Percentiles rank a stretch among this genome's conserved stretches.
Conservation (phyloP, 768 basidiomycete genomes). For the Agrocybe pediades region DNA sequence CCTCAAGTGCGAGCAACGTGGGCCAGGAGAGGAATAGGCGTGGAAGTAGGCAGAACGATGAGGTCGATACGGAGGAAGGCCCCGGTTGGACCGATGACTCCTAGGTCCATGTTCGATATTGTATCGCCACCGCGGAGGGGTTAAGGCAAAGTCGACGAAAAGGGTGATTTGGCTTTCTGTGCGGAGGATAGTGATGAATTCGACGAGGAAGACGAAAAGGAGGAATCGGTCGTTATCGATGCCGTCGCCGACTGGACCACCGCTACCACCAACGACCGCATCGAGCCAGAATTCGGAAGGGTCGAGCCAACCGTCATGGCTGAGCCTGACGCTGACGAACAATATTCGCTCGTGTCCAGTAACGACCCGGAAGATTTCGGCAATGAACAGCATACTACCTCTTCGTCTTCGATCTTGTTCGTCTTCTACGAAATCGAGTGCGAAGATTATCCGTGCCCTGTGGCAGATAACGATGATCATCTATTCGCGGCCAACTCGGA, state of each 20-base stretch:
- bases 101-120: slow-evolving; percentile 43
- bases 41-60: slow-evolving; percentile 58
- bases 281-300: background rate
- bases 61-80: slow-evolving; percentile 73
- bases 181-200: slow-evolving; percentile 32
- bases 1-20: slow-evolving; percentile 38
- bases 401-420: no score
- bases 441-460: slow-evolving; percentile 75
- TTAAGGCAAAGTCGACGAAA: slow-evolving; percentile 26
- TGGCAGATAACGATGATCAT: slow-evolving; percentile 25
- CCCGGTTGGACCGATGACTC: slow-evolving; percentile 69
- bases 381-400: slow-evolving; percentile 96
- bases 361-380: slow-evolving; percentile 88
- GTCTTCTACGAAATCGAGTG: no score
- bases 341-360: slow-evolving; percentile 84
- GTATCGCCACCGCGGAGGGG: slow-evolving; percentile 22
- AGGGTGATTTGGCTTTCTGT: slow-evolving; percentile 18
- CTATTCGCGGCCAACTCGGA: no score
- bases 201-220: slow-evolving; percentile 29
- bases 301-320: slow-evolving; percentile 67
- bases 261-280: no score
- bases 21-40: no score
- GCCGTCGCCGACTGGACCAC: slow-evolving; percentile 18
- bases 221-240: slow-evolving; percentile 52
- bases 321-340: slow-evolving; percentile 61